These are phyloP conservation scores for Botryotinia calthae DNA, from an alignment of 2,329 filamentous ascomycete species.

Conservation along the genomic window DNA sequence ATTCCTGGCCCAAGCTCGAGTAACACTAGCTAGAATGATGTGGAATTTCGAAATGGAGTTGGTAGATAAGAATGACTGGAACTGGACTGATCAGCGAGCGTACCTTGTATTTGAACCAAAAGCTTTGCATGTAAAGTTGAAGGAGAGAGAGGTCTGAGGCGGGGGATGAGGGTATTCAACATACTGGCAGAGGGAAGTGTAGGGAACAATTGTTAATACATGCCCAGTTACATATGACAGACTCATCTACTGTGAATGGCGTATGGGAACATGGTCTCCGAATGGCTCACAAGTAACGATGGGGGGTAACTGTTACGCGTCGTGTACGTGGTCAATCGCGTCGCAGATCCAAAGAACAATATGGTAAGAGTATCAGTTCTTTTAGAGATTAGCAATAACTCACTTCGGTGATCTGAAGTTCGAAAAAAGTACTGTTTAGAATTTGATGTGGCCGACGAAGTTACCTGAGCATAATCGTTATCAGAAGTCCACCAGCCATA, in stretches of 20 bases:
- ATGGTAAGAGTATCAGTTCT: neutral
- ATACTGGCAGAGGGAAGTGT: neutral
- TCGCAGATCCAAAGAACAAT: neutral
- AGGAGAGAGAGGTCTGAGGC: neutral
- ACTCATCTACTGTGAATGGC: neutral
- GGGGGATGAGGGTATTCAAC: neutral
- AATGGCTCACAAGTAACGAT: neutral
- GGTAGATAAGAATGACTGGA: neutral
- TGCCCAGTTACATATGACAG: neutral
- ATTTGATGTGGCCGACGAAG: neutral
- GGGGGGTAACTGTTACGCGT: neutral
- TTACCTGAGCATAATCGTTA: neutral
- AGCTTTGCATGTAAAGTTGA: neutral
- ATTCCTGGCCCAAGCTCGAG: constrained; percentile 1
- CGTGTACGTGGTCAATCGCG: neutral
- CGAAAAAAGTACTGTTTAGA: neutral
- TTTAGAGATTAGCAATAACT: neutral
- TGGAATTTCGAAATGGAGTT: constrained; percentile 8
- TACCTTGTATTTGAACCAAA: constrained; percentile 16
- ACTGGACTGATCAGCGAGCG: constrained; percentile 8
- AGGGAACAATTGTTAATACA: neutral
- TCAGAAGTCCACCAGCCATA: neutral
- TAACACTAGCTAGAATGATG: neutral
- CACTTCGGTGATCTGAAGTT: neutral
- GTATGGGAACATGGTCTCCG: too few relatives aligned